Base-by-base conservation (phyloP, 2,329 filamentous ascomycete genomes). In the Botrytis sinoallii region DNA sequence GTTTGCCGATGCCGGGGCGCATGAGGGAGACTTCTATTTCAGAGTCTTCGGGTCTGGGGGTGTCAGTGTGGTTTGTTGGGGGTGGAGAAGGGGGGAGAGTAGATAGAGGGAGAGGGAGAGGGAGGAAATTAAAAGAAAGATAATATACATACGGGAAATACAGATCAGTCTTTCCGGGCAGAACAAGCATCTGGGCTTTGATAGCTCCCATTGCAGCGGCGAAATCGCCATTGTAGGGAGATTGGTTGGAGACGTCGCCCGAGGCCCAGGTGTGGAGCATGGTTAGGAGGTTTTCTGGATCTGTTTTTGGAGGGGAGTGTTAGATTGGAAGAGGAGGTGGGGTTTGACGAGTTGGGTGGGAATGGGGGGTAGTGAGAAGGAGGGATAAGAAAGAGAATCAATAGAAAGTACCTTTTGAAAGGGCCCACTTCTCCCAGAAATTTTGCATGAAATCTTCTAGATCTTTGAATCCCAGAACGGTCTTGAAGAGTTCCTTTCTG, bases 221-320 rank as follows among this genome's bases (percentile, higher is more conserved):
- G 76, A 94, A 91, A 75, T 92, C 83, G 1, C 88, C 90, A 74
- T 90, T 86, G 76, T 92, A 94, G 4, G 89, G 90, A 72, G 89
- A 85, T 78, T 94, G 91, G 8, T 87, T 82, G 6, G 91, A 92
- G 68, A 89, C 87, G 78, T 95, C 92, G 1, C 87, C 92, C 8
- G 88, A 86, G 81, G 95, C 92, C 93, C 93, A 96, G 0, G 92
- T 94, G 48, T 91, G 87, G 6, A 94, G 83, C 92, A 94, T 94
- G 1, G 87, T 86, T 0, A 94, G 84, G 80, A 94, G 84, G 75
- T 94, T 93, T 77, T 93, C 91, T 0, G 92, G 92, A 77, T 94
- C 91, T 86, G 32, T n/a, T 18, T 10, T 60, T 12, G 12, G 35
- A 29, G 18, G 70, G 6, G 18, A 32, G 7, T 46, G 63, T 59